Conservation (phyloP, 371 early-diverging fungal genomes). For the Apophysomyces elegans region DNA sequence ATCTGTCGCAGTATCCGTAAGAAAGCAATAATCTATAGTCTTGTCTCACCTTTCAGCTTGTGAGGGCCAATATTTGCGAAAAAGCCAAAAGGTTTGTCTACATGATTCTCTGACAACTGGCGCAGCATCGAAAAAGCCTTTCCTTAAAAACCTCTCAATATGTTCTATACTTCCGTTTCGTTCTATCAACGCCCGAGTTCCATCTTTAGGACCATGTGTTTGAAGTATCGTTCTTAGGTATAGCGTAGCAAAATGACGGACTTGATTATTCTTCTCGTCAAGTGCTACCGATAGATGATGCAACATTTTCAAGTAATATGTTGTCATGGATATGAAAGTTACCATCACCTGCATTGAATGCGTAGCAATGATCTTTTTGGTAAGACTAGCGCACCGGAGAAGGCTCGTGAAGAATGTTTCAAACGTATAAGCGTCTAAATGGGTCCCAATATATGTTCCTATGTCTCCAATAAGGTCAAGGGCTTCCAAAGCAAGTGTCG, state of each 20-base stretch:
- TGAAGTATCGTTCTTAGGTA: slow-evolving; percentile 19
- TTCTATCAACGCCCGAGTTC: slow-evolving; percentile 9
- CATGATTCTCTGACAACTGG: slow-evolving; percentile 23
- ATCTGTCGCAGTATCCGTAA: neutral
- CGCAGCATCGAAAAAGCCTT: slow-evolving; percentile 27
- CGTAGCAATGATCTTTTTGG: slow-evolving; percentile 29
- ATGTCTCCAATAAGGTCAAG: slow-evolving; percentile 32
- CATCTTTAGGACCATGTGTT: slow-evolving; percentile 18
- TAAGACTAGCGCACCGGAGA: slow-evolving; percentile 28
- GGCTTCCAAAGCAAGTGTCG: slow-evolving; percentile 28
- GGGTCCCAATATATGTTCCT: slow-evolving; percentile 21
- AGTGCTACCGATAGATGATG: slow-evolving; percentile 19
- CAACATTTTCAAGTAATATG: slow-evolving; percentile 29
- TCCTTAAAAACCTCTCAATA: slow-evolving; percentile 19
- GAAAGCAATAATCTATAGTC: neutral
- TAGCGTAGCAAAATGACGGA: slow-evolving; percentile 21
- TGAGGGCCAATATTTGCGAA: slow-evolving; percentile 28
- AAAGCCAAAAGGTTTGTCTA: slow-evolving; percentile 22
- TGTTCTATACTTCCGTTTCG: slow-evolving; percentile 15
- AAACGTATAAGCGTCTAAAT: slow-evolving; percentile 27
- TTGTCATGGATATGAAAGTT: slow-evolving; percentile 23
- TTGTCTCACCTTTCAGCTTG: slow-evolving; percentile 30
- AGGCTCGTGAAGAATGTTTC: slow-evolving; percentile 31
- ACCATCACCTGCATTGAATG: slow-evolving; percentile 22
- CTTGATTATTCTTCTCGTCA: slow-evolving; percentile 26